Evolutionary conservation across 2,329 filamentous ascomycete genomes (phyloP).

Genomic region (Stagonosporopsis tanaceti): DNA sequence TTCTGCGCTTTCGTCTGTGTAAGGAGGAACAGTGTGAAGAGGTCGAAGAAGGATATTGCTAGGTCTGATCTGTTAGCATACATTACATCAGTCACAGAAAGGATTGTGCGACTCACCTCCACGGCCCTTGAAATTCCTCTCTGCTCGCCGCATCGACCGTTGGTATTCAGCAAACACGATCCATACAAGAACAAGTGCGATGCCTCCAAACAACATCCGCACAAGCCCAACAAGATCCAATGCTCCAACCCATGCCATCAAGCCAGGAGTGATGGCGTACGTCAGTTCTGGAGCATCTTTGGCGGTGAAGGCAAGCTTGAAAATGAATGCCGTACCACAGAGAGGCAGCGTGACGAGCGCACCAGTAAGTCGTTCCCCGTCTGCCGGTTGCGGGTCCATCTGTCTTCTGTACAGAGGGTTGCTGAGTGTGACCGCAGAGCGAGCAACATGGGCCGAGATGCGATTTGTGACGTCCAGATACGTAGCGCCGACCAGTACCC

Average conservation of each 20-base stretch:
- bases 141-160: conserved; percentile 28
- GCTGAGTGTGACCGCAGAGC: conserved; percentile 37
- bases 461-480: conserved; percentile 69
- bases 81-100: rapidly evolving
- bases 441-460: conserved; percentile 49
- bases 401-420: conserved; percentile 18
- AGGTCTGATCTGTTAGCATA: conserved; percentile 48
- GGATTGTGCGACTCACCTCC: conserved; percentile 33
- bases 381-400: conserved; percentile 34
- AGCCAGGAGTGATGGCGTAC: conserved; percentile 48
- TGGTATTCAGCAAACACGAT: conserved; percentile 41
- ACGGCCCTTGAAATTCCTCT: conserved; percentile 25
- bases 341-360: conserved; percentile 50
- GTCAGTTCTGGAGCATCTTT: conserved; percentile 86
- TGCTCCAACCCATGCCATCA: conserved; percentile 58
- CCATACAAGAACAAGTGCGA: conserved; percentile 42
- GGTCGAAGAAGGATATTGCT: conserved; percentile 62
- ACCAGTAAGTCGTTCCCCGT: conserved; percentile 42
- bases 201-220: conserved; percentile 49
- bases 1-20: conserved; percentile 89
- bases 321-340: conserved; percentile 70
- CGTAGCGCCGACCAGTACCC: conserved; percentile 73
- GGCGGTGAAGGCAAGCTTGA: conserved; percentile 89
- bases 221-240: conserved; percentile 40
- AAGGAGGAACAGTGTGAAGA: conserved; percentile 79